Percentiles rank a stretch among this genome's conserved stretches.
These are phyloP conservation scores for Boletellus ananiceps DNA, from an alignment of 768 basidiomycete genomes.

Conservation along the genomic window DNA sequence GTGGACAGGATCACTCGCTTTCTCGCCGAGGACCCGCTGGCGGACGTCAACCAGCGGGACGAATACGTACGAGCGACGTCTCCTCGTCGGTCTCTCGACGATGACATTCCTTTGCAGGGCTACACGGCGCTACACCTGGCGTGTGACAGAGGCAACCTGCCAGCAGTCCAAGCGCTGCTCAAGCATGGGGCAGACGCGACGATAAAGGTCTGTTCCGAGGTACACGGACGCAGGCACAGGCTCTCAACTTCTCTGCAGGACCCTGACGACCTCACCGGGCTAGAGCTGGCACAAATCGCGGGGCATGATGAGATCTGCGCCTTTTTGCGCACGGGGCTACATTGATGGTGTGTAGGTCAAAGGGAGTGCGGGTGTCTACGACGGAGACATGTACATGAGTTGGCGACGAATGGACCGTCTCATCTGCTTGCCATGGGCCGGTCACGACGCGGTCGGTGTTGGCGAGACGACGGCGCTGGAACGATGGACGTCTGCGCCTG, in stretches of 20 bases:
- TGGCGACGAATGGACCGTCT: not conserved
- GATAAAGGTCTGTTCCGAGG: constrained; percentile 49
- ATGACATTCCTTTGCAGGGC: constrained; percentile 47
- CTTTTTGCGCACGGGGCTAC: constrained; percentile 16
- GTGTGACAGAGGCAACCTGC: constrained; percentile 69
- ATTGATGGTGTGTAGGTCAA: constrained; percentile 13
- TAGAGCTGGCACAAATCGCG: constrained; percentile 56
- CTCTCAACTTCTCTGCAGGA: constrained; percentile 43
- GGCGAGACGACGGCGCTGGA: not conserved
- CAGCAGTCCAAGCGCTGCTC: constrained; percentile 55
- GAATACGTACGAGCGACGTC: constrained; percentile 60
- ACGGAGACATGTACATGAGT: constrained; percentile 1
- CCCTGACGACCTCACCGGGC: constrained; percentile 56
- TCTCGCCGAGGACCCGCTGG: constrained; percentile 38
- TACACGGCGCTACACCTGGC: constrained; percentile 87
- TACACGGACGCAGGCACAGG: not conserved
- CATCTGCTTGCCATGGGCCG: not conserved
- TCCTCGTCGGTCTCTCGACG: not conserved
- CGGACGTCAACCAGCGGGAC: constrained; percentile 58
- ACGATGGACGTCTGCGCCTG: not conserved
- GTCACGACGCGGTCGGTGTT: constrained; percentile 9
- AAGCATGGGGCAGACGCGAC: constrained; percentile 57
- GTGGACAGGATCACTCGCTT: constrained; percentile 40
- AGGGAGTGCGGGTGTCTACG: constrained; percentile 5
- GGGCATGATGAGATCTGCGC: constrained; percentile 52